Evolutionary conservation across 192 early-diverging fungal genomes (phyloP), one percentile per base, ranked within the genome.

Genomic region (Entophlyctis helioformis): DNA sequence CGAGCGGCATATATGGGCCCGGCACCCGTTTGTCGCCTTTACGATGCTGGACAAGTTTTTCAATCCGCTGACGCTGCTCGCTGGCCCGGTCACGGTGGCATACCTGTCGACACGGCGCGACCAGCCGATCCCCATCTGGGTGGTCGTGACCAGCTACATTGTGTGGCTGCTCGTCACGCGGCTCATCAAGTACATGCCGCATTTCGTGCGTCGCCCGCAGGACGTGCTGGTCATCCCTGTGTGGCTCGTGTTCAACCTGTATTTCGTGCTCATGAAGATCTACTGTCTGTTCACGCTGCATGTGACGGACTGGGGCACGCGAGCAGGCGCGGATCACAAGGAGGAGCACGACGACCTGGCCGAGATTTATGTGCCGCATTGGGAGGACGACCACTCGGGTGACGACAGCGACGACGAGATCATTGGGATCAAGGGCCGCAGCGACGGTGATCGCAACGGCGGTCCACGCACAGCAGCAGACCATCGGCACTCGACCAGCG

Each of bases 41-140:
- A 79, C 76, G 0, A 84, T 84, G 81, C 51, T 84, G 20, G 81
- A 84, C 59, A 84, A 84, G 56, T 62, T 84, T 34, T 78, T 84
- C 46, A 84, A 84, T 40, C 81, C 81, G 0, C 59, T 83, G 47
- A 83, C 81, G 0, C 56, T 83, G 7, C 66, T 83, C 16, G 64
- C 72, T 16, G 81, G 81, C 0, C 81, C 81, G 0, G 55, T 75
- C 3, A 67, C 76, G 0, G 77, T 83, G 11, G 48, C 53, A 28
- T 66, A 72, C 21, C 67, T 82, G 49, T 37, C 39, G 12, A 39
- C 61, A 12, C 70, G 66, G 47, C 56, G 24, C 19, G 39, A 22
- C 42, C 53, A 13, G 43, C 64, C 43, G 4, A 40, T 80, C 40
- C 78, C 78, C 12, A 29, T 62, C 36, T 83, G 80, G 79, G 68